These are phyloP conservation scores for Trypanosoma rangeli DNA, from an alignment of 208 protist genomes.

Conservation along the genomic window DNA sequence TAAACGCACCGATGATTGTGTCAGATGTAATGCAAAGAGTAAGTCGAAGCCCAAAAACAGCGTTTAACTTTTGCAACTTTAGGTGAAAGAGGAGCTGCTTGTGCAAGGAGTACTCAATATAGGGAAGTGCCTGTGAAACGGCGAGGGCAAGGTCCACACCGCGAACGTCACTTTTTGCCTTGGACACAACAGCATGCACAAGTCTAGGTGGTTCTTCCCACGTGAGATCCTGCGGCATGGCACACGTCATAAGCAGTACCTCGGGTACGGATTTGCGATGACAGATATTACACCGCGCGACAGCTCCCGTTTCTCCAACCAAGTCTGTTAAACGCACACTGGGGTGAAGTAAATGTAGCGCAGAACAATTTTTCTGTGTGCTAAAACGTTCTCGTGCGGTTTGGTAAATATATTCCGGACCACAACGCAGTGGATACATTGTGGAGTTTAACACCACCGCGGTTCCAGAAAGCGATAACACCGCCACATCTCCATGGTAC, in stretches of 20 bases:
- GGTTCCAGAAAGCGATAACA: constrained; percentile 88
- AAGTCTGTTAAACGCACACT: constrained; percentile 17
- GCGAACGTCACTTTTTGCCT: constrained; percentile 66
- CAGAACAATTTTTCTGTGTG: constrained; percentile 43
- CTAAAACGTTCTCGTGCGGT: constrained; percentile 44
- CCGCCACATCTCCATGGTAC: constrained; percentile 83
- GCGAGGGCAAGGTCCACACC: constrained; percentile 74
- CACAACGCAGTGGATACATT: constrained; percentile 56
- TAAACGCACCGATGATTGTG: constrained; percentile 77
- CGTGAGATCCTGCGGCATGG: constrained; percentile 70
- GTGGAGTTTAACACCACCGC: constrained; percentile 81
- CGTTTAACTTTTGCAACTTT: constrained; percentile 77
- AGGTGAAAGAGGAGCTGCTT: constrained; percentile 90
- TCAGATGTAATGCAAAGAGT: constrained; percentile 70
- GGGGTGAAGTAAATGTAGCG: constrained; percentile 65
- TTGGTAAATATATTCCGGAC: constrained; percentile 67
- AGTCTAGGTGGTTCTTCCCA: constrained; percentile 66
- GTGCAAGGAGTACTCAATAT: constrained; percentile 89
- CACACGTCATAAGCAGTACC: constrained; percentile 76
- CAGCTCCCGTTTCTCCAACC: constrained; percentile 34
- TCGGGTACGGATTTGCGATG: constrained; percentile 70
- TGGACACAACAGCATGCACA: constrained; percentile 70
- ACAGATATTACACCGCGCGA: constrained; percentile 69
- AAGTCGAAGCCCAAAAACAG: constrained; percentile 81
- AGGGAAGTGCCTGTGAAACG: constrained; percentile 86